phyloP scores from a whole-genome alignment of 2,329 filamentous ascomycete genomes.

The Penicillium brevicompactum region DNA sequence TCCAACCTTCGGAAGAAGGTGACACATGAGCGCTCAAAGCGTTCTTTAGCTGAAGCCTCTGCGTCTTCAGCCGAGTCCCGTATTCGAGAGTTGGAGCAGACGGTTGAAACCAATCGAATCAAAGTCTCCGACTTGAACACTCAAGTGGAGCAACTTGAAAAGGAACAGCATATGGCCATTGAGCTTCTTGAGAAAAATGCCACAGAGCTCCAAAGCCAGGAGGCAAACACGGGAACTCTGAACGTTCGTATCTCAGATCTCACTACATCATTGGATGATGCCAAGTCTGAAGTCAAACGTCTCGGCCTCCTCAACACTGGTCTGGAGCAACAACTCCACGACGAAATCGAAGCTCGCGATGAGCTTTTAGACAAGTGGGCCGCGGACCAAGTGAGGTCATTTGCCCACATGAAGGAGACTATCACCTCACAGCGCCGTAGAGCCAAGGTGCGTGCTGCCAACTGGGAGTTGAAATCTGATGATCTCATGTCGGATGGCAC shows the following conservation, averaged over 20 bases:
- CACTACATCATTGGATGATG: constrained; percentile 41
- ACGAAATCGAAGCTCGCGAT: constrained; percentile 42
- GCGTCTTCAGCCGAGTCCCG: constrained; percentile 36
- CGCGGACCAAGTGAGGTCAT: constrained; percentile 37
- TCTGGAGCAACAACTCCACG: constrained; percentile 40
- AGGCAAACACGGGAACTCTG: constrained; percentile 40
- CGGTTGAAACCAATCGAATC: constrained; percentile 37
- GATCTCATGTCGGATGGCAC: constrained; percentile 35
- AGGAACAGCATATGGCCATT: constrained; percentile 29
- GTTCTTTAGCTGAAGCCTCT: constrained; percentile 37
- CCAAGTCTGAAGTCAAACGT: constrained; percentile 38
- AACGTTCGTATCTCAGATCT: constrained; percentile 47
- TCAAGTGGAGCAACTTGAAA: constrained; percentile 37
- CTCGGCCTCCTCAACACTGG: constrained; percentile 38
- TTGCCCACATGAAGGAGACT: constrained; percentile 37
- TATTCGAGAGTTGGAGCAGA: constrained; percentile 41
- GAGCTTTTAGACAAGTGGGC: constrained; percentile 35
- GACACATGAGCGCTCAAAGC: constrained; percentile 33
- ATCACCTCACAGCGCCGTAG: constrained; percentile 43
- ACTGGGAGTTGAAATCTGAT: constrained; percentile 43
- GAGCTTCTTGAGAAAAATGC: constrained; percentile 26
- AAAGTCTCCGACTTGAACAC: constrained; percentile 37
- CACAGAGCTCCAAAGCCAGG: constrained; percentile 27
- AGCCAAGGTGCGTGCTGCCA: constrained; percentile 44
- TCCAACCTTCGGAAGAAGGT: constrained; percentile 39